phyloP scores from a whole-genome alignment of 805 yeast genomes.

The Lipomyces yamadae region DNA sequence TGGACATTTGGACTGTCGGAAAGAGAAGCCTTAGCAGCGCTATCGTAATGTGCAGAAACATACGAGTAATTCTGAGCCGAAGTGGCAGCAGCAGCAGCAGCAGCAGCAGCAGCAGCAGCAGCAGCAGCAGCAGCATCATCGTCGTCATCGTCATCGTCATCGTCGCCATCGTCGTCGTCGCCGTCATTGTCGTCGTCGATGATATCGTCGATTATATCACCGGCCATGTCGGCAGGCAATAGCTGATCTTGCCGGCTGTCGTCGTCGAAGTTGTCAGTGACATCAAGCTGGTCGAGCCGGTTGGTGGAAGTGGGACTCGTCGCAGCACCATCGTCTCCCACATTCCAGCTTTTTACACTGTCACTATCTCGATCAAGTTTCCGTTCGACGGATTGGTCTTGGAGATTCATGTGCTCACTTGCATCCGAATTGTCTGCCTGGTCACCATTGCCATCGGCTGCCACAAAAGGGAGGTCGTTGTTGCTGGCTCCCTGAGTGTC shows the following conservation, averaged over 20 bases:
- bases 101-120: neutral
- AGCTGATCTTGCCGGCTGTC: too few relatives aligned
- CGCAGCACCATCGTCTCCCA: neutral
- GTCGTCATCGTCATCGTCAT: too few relatives aligned
- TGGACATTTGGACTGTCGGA: neutral
- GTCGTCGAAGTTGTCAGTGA: too few relatives aligned
- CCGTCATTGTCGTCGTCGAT: neutral
- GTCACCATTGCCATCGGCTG: neutral
- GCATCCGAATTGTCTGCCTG: neutral
- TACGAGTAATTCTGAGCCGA: neutral
- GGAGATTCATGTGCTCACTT: neutral
- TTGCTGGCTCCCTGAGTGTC: neutral
- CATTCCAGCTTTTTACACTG: neutral
- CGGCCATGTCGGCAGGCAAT: too few relatives aligned
- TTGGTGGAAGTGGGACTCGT: neutral
- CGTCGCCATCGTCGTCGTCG: neutral
- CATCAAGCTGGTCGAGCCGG: too few relatives aligned
- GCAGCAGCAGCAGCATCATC: neutral
- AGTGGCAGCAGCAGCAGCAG: neutral
- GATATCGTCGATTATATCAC: too few relatives aligned
- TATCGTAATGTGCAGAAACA: neutral
- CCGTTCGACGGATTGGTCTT: neutral
- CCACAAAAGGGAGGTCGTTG: neutral
- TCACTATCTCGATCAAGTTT: neutral
- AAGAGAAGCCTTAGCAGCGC: neutral